Conservation (phyloP, 2,329 filamentous ascomycete species). For the Ascochyta viciae-villosae region DNA sequence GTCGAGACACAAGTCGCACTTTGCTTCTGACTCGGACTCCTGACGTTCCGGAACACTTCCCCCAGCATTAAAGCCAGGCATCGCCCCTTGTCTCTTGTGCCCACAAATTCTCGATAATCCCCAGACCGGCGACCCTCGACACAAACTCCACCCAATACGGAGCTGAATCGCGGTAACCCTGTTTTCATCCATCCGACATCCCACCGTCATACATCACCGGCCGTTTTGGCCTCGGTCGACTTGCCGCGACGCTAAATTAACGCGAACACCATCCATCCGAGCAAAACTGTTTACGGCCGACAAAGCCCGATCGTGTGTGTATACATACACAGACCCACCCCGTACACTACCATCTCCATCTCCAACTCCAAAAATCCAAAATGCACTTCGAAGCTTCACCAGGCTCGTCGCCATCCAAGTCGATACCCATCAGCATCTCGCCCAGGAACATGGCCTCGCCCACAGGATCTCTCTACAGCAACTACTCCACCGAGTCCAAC, state of each 20-base stretch:
- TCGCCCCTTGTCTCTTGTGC: conserved; percentile 19
- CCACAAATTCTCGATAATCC: conserved; percentile 16
- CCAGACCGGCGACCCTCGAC: conserved; percentile 14
- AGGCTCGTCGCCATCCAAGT: conserved; percentile 48
- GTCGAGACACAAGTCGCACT: conserved; percentile 30
- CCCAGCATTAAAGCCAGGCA: conserved; percentile 14
- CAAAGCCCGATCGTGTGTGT: conserved; percentile 34
- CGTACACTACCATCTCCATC: conserved; percentile 18
- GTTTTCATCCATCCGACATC: conserved; percentile 24
- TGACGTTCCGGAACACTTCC: conserved; percentile 29
- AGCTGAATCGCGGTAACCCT: conserved; percentile 25
- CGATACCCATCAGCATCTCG: conserved; percentile 47
- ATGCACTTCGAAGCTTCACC: conserved; percentile 50
- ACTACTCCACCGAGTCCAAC: conserved; percentile 38
- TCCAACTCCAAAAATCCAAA: background rate
- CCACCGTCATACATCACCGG: conserved; percentile 38
- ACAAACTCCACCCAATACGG: conserved; percentile 23
- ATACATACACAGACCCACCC: conserved; percentile 38
- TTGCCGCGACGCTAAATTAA: conserved; percentile 32
- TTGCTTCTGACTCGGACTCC: conserved; percentile 47
- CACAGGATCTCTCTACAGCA: conserved; percentile 47
- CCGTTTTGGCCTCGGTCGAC: conserved; percentile 39
- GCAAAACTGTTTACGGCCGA: conserved; percentile 27
- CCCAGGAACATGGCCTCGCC: conserved; percentile 46
- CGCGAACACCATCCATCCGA: conserved; percentile 22